Conservation (phyloP, 139 green algal species). For the Picochlorum sp. region DNA sequence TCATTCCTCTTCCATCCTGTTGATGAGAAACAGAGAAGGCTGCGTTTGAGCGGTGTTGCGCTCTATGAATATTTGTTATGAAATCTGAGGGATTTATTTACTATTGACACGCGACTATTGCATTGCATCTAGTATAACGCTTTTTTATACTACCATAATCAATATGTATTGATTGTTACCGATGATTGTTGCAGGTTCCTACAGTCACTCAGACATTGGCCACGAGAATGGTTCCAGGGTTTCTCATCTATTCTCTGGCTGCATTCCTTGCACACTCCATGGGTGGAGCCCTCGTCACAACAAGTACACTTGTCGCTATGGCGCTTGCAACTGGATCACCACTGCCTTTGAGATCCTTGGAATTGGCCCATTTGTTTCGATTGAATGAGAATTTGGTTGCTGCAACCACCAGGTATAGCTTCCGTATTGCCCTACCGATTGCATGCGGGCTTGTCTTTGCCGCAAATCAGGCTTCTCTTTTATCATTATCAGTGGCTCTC, state of each 20-base stretch:
- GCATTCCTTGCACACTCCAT: neutral
- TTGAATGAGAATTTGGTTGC: slow-evolving; percentile 28
- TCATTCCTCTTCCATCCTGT: neutral
- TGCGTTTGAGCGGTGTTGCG: neutral
- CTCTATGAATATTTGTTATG: slow-evolving; percentile 29
- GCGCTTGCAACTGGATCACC: slow-evolving; percentile 12
- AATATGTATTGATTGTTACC: no score
- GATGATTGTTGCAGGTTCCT: neutral
- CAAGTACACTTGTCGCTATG: neutral
- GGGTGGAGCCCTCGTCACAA: neutral
- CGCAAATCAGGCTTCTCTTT: neutral
- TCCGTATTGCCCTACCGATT: neutral
- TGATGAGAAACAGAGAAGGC: neutral
- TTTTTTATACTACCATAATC: no score
- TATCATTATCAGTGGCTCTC: no score
- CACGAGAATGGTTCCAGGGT: neutral
- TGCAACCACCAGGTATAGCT: neutral
- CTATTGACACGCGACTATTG: no score
- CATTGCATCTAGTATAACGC: no score
- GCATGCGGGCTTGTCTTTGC: neutral
- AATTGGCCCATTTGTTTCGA: slow-evolving; percentile 17
- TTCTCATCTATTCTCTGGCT: neutral
- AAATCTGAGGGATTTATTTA: slow-evolving; percentile 27
- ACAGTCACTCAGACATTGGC: neutral
- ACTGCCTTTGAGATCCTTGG: neutral